Evolutionary conservation across 179 eudicot genomes (phyloP), one percentile per base, ranked within the genome.

Genomic region (Carnegiea gigantea): DNA sequence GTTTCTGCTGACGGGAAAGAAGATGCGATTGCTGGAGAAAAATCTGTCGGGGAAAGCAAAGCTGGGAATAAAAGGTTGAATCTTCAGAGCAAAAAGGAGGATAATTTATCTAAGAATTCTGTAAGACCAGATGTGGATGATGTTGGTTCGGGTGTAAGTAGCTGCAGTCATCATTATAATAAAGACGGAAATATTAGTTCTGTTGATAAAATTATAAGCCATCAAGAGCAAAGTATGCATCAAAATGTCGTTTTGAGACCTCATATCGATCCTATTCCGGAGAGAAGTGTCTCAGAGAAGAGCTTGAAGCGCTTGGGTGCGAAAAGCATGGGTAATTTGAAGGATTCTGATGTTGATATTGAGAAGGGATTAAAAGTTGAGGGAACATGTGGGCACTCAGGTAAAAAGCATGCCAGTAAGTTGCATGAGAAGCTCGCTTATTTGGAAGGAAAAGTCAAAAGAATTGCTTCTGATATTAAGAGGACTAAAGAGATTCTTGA

Each of bases 381-480:
- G 70, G 83, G 83, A 59, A 8, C 20, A 15, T 78, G 88, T 80
- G 86, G 87, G 33, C 76, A 79, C 64, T 82, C 70, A 54, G 84
- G 73, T 14, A 84, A 85, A 28, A 93, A 91, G 87, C 84, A 88
- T 44, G 86, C 92, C 1, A 93, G 97, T 84, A 92, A 89, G 84
- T 84, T 95, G 48, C 98, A 93, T 30, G 98, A 92, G 81, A 93
- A 92, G 87, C 93, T 95, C 73, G 98, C 98, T 0, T 90, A 88
- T 85, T 86, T 95, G 86, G 98, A 95, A 84, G 98, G 94, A 62
- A 95, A 92, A 82, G 98, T 95, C 73, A 92, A 93, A 89, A 88
- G 94, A 81, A 95, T 95, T 76, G 94, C 98, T 28, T 85, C 94
- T 18, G 98, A 95, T 86, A 95, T 95, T 71, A 93, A 93, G 91